Evolutionary conservation across 345 rosid species (phyloP), one percentile per base, ranked within the genome.

Genomic region (Moringa oleifera): DNA sequence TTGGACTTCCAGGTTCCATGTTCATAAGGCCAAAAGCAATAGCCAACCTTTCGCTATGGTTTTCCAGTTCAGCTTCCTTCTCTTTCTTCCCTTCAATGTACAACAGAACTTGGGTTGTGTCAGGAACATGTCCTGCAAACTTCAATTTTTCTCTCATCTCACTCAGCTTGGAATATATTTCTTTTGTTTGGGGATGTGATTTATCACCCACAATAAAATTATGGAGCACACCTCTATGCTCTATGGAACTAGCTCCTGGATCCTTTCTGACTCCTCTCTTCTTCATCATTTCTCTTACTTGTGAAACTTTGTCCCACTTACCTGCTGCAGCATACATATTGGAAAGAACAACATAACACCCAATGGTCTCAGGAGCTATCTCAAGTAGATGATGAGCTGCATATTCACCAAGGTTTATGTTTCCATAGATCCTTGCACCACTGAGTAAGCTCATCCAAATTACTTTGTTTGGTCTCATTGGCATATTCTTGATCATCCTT

Each of bases 311-410:
- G 13, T 78, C 75, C 85, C 83, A 78, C 65, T 59, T 65, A 56
- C 85, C 91, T 25, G 78, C 87, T 61, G 85, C 74, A 36, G 87
- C 88, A 51, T 90, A 81, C 74, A 85, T 77, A 69, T 83, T 90
- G 10, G 89, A 77, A 11, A 87, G 71, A 63, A 84, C 68, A 66
- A 87, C 73, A 67, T 89, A 80, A 23, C 81, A 66, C 18, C 80
- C 80, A 1, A 69, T 72, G n/a, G 81, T 75, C 46, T 81, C 88
- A 3, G 94, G 94, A 53, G 78, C 81, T 23, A 67, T 47, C 24
- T 78, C 73, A 20, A 80, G 51, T 59, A 87, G 60, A 61, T 37
- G 66, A 19, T 68, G 70, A 66, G 91, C 93, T 3, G 89, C 87
- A 70, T 81, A 76, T 72, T 76, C 79, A 55, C 87, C 90, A 23